Base-by-base conservation (phyloP, 306 rosid genomes). In the Castanea sativa region DNA sequence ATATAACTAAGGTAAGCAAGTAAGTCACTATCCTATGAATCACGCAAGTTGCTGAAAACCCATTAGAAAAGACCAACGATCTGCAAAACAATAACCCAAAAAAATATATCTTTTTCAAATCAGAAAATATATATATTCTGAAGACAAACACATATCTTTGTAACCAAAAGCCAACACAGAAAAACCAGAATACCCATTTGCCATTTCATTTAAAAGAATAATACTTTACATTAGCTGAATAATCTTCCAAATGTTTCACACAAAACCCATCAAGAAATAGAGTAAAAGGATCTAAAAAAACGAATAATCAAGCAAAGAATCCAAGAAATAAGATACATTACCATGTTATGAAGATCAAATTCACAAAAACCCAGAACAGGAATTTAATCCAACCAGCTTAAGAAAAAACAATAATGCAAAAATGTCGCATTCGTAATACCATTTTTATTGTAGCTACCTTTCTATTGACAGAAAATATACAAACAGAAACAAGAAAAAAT, bases 101-200 rank as follows among this genome's bases (percentile, higher is more conserved):
- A 21, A 41, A 38, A 41, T 1, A 49, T 3, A 12, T 49, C 4
- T 49, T 49, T 12, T 49, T 49, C 53, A 12, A 49, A 49, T 13
- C 53, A 49, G 53, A 49, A 49, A 49, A 49, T 10, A 49, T 49
- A 10, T 49, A 10, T 49, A 49, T 9, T 33, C 45, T 41, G 16
- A 45, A 75, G 68, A 80, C n/a, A 56, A 18, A 23, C 29, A 63
- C 59, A 33, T 67, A 52, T 27, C 21, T 57, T 60, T 23, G 45
- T 55, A 78, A 58, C 35, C 49, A 77, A 68, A 80, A 69, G 3
- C 68, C 19, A 69, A 67, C 69, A 61, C 4, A 56, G 6, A 74
- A 71, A 79, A 83, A 76, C 82, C 69, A 74, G 38, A 73, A 78
- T 49, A 59, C 78, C 87, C 87, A 69, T 77, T 79, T 78, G 67